phyloP scores from a whole-genome alignment of 2,329 filamentous ascomycete genomes.

The Trichoderma koningiopsis region DNA sequence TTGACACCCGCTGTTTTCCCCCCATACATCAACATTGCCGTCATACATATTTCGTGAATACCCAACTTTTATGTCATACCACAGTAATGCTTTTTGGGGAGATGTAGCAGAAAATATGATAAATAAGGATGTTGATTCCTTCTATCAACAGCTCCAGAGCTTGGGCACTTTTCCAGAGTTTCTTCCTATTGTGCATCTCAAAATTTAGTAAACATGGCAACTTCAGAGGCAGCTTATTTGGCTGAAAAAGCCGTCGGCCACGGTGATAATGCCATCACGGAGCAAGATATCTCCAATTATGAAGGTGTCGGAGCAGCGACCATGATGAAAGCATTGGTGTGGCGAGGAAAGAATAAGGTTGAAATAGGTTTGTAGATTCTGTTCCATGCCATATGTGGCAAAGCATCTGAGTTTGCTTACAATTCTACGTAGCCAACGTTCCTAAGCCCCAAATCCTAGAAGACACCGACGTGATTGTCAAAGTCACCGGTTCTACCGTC shows the following conservation, averaged over 20 bases:
- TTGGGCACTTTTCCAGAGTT: background rate
- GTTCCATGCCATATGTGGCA: background rate
- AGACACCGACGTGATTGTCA: conserved; percentile 75
- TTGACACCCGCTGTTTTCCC: background rate
- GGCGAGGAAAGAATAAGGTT: conserved; percentile 81
- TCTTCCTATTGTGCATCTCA: no score
- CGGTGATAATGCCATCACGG: conserved; percentile 62
- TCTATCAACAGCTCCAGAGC: background rate
- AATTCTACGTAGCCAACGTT: conserved; percentile 53
- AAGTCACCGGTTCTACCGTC: conserved; percentile 66
- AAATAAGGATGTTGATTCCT: background rate
- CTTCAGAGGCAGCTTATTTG: conserved; percentile 65
- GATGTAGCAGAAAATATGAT: background rate
- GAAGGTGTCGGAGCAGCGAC: conserved; percentile 46
- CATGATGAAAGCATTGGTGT: conserved; percentile 78
- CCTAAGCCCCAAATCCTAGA: conserved; percentile 74
- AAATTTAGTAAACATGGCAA: conserved; percentile 1
- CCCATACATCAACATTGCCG: background rate
- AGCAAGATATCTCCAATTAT: conserved; percentile 71
- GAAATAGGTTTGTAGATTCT: conserved; percentile 56
- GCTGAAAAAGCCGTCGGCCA: conserved; percentile 71
- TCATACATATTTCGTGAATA: background rate
- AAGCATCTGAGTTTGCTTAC: background rate
- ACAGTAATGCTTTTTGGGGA: background rate
- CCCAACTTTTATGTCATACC: background rate